Percentiles rank a stretch among this genome's conserved stretches.
Conservation (phyloP, 169 alveolate species). For the Plasmodium gallinaceum region DNA sequence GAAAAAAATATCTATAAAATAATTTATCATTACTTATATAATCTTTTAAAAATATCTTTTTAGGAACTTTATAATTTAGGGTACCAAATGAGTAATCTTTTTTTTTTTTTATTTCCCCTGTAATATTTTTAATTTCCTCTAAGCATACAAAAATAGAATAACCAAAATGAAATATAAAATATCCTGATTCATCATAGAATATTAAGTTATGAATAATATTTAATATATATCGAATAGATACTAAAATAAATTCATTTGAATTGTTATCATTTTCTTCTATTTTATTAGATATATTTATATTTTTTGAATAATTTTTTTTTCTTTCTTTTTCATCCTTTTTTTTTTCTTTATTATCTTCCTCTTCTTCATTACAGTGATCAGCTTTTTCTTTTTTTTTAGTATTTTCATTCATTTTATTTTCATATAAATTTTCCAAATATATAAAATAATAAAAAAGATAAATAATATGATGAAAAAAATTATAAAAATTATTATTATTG, state of each 20-base stretch:
- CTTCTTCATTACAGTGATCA: neutral
- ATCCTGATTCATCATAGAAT: slow-evolving; percentile 68
- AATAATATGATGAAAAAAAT: slow-evolving; percentile 50
- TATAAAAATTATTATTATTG: slow-evolving; percentile 45
- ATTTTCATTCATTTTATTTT: neutral
- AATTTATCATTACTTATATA: slow-evolving; percentile 59
- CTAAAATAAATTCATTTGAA: slow-evolving; percentile 52
- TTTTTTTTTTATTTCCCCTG: slow-evolving; percentile 70
- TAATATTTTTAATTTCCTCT: slow-evolving; percentile 62
- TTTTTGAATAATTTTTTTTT: neutral
- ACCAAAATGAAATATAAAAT: slow-evolving; percentile 62
- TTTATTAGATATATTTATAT: neutral
- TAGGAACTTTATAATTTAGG: slow-evolving; percentile 11
- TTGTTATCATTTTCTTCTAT: neutral
- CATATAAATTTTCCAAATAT: slow-evolving; percentile 48
- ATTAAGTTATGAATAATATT: slow-evolving; percentile 62
- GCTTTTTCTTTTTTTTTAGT: neutral
- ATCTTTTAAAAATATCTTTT: slow-evolving; percentile 30
- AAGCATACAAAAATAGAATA: slow-evolving; percentile 72
- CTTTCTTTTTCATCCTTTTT: neutral
- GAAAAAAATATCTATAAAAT: slow-evolving; percentile 42
- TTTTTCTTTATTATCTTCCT: slow-evolving; percentile 6
- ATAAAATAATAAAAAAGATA: slow-evolving; percentile 63
- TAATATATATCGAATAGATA: slow-evolving; percentile 47
- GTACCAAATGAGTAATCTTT: slow-evolving; percentile 74